A percentile compares a stretch with the other conserved stretches of the same genome.
Evolutionary conservation across 2,329 filamentous ascomycete species (phyloP).

Genomic region (Coniochaeta ligniaria): DNA sequence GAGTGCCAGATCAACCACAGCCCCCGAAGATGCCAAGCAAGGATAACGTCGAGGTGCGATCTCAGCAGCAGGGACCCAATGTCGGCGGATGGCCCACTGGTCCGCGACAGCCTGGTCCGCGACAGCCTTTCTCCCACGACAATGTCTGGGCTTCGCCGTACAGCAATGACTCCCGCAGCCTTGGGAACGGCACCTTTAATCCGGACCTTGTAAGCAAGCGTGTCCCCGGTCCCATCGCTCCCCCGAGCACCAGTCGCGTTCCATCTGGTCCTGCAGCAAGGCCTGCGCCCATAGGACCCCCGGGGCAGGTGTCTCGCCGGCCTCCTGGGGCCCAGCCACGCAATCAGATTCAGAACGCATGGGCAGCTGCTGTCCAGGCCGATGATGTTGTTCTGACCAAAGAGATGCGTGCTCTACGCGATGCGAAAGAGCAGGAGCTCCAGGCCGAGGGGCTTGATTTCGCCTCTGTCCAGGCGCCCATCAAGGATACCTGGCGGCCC

Average conservation of each 20-base stretch:
- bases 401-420: slow-evolving; percentile 28
- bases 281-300: slow-evolving; percentile 24
- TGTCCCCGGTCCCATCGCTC: slow-evolving; percentile 37
- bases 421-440: slow-evolving; percentile 34
- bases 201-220: slow-evolving; percentile 39
- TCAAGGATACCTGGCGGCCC: slow-evolving; percentile 49
- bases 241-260: slow-evolving; percentile 16
- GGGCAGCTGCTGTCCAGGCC: slow-evolving; percentile 15
- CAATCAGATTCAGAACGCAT: slow-evolving; percentile 4
- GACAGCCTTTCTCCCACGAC: slow-evolving; percentile 24
- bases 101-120: no score
- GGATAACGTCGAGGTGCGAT: neutral
- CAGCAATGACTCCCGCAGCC: slow-evolving; percentile 55
- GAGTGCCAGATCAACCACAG: neutral
- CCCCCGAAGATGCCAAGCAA: neutral
- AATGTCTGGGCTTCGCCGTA: slow-evolving; percentile 74
- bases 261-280: slow-evolving; percentile 6
- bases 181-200: slow-evolving; percentile 73
- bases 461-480: slow-evolving; percentile 36
- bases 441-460: slow-evolving; percentile 35
- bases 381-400: slow-evolving; percentile 37
- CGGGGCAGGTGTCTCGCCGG: slow-evolving; percentile 11
- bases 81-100: neutral
- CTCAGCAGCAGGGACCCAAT: neutral
- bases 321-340: neutral